A percentile compares a stretch with the other conserved stretches of the same genome.
phyloP scores from a whole-genome alignment of 2,329 filamentous ascomycete genomes.

The Clarireedia sp. region DNA sequence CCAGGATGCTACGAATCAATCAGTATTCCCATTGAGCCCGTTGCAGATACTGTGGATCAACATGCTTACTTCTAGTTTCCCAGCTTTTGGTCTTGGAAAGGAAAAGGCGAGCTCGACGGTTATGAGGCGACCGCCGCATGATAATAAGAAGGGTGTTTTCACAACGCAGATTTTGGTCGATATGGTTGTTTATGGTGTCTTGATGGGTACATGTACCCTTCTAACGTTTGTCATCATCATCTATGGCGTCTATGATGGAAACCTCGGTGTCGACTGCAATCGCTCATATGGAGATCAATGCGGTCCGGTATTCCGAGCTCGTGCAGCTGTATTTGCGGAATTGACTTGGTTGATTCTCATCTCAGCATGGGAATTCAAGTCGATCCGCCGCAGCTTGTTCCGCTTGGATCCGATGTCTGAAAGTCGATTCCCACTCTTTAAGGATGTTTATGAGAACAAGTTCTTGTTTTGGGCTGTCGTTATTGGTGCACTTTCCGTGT shows the following conservation, averaged over 20 bases:
- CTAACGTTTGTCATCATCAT: constrained; percentile 56
- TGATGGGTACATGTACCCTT: constrained; percentile 66
- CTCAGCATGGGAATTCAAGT: constrained; percentile 71
- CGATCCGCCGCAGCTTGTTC: constrained; percentile 67
- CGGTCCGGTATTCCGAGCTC: constrained; percentile 59
- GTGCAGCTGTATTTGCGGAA: constrained; percentile 65
- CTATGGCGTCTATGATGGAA: constrained; percentile 48
- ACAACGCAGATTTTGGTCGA: constrained; percentile 72
- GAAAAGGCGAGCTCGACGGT: constrained; percentile 69
- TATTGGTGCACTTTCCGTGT: constrained; percentile 47
- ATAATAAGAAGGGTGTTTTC: constrained; percentile 61
- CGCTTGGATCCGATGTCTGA: constrained; percentile 58
- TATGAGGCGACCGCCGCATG: constrained; percentile 72
- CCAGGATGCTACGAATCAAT: constrained; percentile 43
- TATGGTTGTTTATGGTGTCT: constrained; percentile 70
- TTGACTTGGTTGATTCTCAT: constrained; percentile 71
- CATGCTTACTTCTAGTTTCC: constrained; percentile 58
- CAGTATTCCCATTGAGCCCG: constrained; percentile 51
- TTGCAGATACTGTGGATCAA: constrained; percentile 57
- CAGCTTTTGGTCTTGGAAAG: constrained; percentile 79
- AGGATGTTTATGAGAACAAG: constrained; percentile 62
- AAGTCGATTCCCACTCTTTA: constrained; percentile 53
- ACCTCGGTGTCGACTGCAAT: constrained; percentile 55
- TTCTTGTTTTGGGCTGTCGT: constrained; percentile 62
- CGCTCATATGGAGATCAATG: constrained; percentile 45